Conservation (phyloP, 2,329 filamentous ascomycete genomes). For the Emmonsiellopsis sp. region DNA sequence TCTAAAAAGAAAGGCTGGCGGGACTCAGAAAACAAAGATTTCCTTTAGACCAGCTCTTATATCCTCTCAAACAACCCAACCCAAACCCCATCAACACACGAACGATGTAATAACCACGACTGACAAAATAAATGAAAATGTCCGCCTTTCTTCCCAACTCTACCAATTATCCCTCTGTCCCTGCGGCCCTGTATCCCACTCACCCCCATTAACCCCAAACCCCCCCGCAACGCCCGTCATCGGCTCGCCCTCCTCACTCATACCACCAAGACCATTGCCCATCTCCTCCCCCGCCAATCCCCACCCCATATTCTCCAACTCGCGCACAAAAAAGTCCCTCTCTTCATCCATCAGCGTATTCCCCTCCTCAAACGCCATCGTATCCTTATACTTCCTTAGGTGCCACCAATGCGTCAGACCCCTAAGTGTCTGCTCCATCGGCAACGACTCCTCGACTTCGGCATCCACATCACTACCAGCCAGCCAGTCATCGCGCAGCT, state of each 20-base stretch:
- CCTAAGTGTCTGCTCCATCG: constrained; percentile 80
- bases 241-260: constrained; percentile 19
- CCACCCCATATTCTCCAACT: constrained; percentile 63
- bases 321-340: constrained; percentile 69
- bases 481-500: constrained; percentile 91
- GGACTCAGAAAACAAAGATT: too few species aligned
- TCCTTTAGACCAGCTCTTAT: too few species aligned
- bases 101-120: background rate
- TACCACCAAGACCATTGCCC: constrained; percentile 13
- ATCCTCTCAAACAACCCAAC: background rate
- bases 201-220: constrained; percentile 21
- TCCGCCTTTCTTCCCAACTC: background rate
- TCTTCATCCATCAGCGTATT: constrained; percentile 58
- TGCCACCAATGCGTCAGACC: constrained; percentile 94
- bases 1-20: too few species aligned
- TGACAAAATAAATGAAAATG: too few species aligned
- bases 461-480: constrained; percentile 82
- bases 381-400: constrained; percentile 68
- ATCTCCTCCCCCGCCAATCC: constrained; percentile 31
- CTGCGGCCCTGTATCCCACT: constrained; percentile 29
- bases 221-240: constrained; percentile 9
- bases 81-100: background rate
- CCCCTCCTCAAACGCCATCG: constrained; percentile 49
- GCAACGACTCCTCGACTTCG: constrained; percentile 86
- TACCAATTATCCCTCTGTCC: constrained; percentile 26